These are phyloP conservation scores for Cyberlindnera galapagoensis DNA, from an alignment of 805 yeast species.

Conservation along the genomic window DNA sequence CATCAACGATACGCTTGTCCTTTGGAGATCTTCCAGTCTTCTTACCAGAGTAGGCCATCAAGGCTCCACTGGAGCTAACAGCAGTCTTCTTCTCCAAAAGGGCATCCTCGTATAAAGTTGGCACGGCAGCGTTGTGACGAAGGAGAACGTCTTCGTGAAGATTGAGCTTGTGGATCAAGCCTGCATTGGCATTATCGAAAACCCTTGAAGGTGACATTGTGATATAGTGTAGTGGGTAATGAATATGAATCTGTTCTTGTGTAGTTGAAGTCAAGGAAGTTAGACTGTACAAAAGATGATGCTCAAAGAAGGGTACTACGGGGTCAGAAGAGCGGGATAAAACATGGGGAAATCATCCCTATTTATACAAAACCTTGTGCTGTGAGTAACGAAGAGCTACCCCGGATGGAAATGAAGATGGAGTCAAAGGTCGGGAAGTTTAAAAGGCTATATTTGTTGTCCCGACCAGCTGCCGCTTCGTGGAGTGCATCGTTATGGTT, in stretches of 20 bases:
- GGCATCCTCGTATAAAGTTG: slow-evolving; percentile 92
- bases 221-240: slow-evolving; percentile 3
- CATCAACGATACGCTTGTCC: slow-evolving; percentile 97
- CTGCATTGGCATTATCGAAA: slow-evolving; percentile 15
- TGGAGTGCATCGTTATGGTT: no score
- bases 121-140: slow-evolving; percentile 90
- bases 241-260: background rate
- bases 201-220: slow-evolving; percentile 24
- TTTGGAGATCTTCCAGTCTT: slow-evolving; percentile 98
- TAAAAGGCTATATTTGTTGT: no score
- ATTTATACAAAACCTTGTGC: no score
- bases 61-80: slow-evolving; percentile 87
- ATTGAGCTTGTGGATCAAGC: slow-evolving; percentile 29
- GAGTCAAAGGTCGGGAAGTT: no score
- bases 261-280: no score
- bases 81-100: slow-evolving; percentile 85
- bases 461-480: no score
- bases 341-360: no score
- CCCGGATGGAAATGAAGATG: no score
- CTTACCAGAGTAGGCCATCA: slow-evolving; percentile 90
- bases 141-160: slow-evolving; percentile 58
- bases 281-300: no score
- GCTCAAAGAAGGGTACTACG: no score
- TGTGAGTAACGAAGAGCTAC: no score
- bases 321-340: no score